phyloP scores from a whole-genome alignment of 2,329 filamentous ascomycete genomes.

The Cephalotrichum gorgonifer region DNA sequence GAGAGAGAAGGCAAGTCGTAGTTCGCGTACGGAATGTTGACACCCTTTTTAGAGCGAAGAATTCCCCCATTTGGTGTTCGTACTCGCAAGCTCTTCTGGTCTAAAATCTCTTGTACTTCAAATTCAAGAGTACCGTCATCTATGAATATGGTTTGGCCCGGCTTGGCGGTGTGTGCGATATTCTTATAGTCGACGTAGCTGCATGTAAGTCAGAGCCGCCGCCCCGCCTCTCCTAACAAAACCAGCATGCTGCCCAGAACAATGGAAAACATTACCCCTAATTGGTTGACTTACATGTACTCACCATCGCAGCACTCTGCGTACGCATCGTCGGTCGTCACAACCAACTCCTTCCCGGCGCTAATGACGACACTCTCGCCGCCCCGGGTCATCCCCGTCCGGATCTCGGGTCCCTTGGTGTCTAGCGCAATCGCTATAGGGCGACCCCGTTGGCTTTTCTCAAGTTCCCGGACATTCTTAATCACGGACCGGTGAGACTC shows the following conservation, averaged over 20 bases:
- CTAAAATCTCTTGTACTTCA: conserved; percentile 76
- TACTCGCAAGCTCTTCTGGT: conserved; percentile 80
- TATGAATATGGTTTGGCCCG: conserved; percentile 91
- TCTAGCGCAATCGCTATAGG: conserved; percentile 79
- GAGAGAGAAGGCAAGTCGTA: conserved; percentile 84
- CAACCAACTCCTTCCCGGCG: neutral
- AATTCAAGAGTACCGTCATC: conserved; percentile 97
- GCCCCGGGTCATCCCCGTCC: conserved; percentile 52
- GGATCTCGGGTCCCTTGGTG: conserved; percentile 41
- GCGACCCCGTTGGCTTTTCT: conserved; percentile 59
- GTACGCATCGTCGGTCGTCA: conserved; percentile 3
- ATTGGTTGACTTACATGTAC: conserved; percentile 1
- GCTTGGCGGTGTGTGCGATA: conserved; percentile 94
- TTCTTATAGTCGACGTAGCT: conserved; percentile 99
- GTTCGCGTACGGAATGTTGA: conserved; percentile 87
- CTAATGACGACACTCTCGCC: conserved; percentile 56
- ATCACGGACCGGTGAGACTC: conserved; percentile 91
- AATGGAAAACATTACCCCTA: neutral
- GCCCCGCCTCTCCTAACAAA: no score
- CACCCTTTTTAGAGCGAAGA: conserved; percentile 88
- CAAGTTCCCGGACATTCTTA: conserved; percentile 73
- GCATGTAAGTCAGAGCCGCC: neutral
- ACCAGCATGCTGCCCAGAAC: neutral
- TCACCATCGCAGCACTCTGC: neutral
- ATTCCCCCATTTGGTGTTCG: conserved; percentile 82